These are phyloP conservation scores for Calonectria hongkongensis DNA, from an alignment of 2,329 filamentous ascomycete species.

Conservation along the genomic window DNA sequence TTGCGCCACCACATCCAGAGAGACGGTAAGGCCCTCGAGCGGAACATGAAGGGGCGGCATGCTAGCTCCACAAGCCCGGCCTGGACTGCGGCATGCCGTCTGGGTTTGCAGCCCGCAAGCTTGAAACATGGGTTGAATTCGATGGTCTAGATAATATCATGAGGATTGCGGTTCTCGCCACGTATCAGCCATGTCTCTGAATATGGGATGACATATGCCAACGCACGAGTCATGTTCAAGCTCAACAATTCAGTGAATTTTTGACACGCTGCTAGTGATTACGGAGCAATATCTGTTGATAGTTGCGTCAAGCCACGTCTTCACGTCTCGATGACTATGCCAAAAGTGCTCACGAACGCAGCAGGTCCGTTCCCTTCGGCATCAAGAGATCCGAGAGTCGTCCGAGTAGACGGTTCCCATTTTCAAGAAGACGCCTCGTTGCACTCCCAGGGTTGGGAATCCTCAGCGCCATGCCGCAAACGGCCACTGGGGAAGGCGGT, in stretches of 20 bases:
- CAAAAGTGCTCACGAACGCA: not conserved
- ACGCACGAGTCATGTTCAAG: not conserved
- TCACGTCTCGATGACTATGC: not conserved
- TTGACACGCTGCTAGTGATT: not conserved
- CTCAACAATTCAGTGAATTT: not conserved
- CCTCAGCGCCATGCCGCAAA: slow-evolving; percentile 18
- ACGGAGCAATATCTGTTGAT: not conserved
- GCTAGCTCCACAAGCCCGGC: slow-evolving; percentile 1
- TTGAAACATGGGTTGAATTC: slow-evolving; percentile 15
- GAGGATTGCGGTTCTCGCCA: slow-evolving; percentile 15
- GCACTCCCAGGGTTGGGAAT: not conserved
- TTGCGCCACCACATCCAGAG: slow-evolving; percentile 12
- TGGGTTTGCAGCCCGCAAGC: not conserved
- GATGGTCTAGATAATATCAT: slow-evolving; percentile 1
- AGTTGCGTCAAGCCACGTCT: not conserved
- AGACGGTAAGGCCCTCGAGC: slow-evolving; percentile 4
- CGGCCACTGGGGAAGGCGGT: slow-evolving; percentile 1
- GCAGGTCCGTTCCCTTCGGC: slow-evolving; percentile 9
- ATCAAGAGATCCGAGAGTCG: slow-evolving; percentile 3
- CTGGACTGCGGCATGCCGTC: slow-evolving; percentile 1
- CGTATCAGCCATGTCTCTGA: slow-evolving; percentile 12
- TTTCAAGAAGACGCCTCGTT: slow-evolving; percentile 12
- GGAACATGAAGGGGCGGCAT: not conserved
- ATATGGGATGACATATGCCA: slow-evolving; percentile 16
- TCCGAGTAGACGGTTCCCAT: not conserved